Conservation (phyloP, 768 basidiomycete species). For the Asterophora parasitica region DNA sequence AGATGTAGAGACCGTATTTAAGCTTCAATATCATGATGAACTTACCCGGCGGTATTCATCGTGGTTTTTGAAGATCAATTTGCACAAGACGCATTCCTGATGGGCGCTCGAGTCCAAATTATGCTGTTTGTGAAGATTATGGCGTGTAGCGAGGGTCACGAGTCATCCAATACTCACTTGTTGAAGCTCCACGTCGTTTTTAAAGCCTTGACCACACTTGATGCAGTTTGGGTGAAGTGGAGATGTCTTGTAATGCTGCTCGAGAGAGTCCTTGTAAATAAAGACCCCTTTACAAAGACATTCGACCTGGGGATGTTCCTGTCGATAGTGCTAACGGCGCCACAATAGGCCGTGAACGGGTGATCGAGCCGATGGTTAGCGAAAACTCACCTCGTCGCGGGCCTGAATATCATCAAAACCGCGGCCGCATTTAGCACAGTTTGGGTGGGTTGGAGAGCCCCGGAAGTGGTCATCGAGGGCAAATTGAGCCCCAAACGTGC, state of each 20-base stretch:
- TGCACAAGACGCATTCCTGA: not conserved
- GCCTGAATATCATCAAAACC: slow-evolving; percentile 33
- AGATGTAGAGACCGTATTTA: too few relatives aligned
- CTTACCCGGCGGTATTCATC: not conserved
- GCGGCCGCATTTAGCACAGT: slow-evolving; percentile 38
- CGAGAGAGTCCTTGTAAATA: slow-evolving; percentile 26
- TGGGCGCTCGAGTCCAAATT: not conserved
- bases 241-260: not conserved
- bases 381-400: slow-evolving; percentile 27
- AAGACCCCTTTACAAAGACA: slow-evolving; percentile 22
- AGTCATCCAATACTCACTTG: not conserved
- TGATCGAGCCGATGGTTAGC: not conserved
- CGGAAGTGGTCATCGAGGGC: slow-evolving; percentile 43
- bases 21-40: too few relatives aligned
- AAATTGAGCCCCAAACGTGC: slow-evolving; percentile 28
- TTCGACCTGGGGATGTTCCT: slow-evolving; percentile 20
- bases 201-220: not conserved
- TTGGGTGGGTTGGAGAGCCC: slow-evolving; percentile 39
- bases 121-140: not conserved
- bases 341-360: not conserved
- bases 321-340: slow-evolving; percentile 26
- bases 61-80: not conserved
- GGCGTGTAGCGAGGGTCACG: not conserved
- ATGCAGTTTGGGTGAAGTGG: not conserved
- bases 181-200: not conserved